Evolutionary conservation across 805 yeast species (phyloP).

Genomic region (Blastobotrys chiropterorum): DNA sequence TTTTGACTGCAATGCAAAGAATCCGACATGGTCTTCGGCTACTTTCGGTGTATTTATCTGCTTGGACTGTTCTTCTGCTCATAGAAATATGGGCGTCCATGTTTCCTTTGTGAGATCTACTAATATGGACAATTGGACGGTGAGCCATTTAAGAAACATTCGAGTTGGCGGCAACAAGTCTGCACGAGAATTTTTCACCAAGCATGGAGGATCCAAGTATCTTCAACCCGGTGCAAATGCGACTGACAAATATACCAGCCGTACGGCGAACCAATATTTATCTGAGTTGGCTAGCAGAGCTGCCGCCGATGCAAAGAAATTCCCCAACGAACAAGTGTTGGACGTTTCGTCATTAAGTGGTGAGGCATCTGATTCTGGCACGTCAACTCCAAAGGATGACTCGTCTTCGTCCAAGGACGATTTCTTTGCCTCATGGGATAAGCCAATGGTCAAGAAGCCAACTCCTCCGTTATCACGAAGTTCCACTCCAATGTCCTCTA

Average conservation of each 20-base stretch:
- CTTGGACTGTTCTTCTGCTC: conserved; percentile 91
- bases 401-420: conserved; percentile 49
- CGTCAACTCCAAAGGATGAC: background rate
- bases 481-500: conserved; percentile 26
- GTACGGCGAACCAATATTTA: conserved; percentile 74
- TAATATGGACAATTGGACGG: conserved; percentile 89
- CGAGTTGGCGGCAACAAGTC: conserved; percentile 88
- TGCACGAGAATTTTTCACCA: conserved; percentile 75
- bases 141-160: conserved; percentile 83
- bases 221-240: conserved; percentile 56
- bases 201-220: conserved; percentile 77
- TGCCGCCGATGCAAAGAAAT: conserved; percentile 54
- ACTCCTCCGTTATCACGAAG: conserved; percentile 39
- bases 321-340: conserved; percentile 69
- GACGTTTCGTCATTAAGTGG: conserved; percentile 34
- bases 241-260: conserved; percentile 70
- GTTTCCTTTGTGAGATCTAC: conserved; percentile 91
- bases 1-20: conserved; percentile 89
- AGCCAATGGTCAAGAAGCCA: conserved; percentile 46
- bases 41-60: conserved; percentile 93
- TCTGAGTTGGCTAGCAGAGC: conserved; percentile 70
- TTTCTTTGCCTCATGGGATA: conserved; percentile 88
- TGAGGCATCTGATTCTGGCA: conserved; percentile 17
- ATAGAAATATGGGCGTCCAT: conserved; percentile 93
- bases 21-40: conserved; percentile 98